Base-by-base conservation (phyloP, 129 eudicot genomes). In the Sambucus nigra region DNA sequence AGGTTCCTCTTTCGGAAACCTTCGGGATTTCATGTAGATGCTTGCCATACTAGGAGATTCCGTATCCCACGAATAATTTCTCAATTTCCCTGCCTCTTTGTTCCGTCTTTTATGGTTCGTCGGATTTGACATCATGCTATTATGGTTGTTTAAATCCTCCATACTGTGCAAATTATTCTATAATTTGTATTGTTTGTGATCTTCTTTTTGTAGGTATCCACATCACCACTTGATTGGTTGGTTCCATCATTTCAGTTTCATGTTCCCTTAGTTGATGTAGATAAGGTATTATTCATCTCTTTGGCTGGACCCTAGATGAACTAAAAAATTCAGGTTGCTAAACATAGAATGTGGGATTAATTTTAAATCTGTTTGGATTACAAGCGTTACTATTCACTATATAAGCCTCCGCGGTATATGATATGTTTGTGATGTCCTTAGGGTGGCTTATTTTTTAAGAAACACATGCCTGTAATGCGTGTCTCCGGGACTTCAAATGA, bases 191-290 rank as follows among this genome's bases (percentile, higher is more conserved):
- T 38, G 8, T 22, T 27, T 23, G 19, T 27, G n/a, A 13, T 41
- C 17, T 39, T 28, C 27, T 65, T 22, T 45, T 71, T 63, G 64
- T 72, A 82, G 97, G 86, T 72, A 44, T 51, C 73, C 13, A 61
- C 80, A n/a, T 78, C 63, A 51, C 51, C 83, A 42, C 85, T 76
- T 60, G 82, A 84, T 68, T 70, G 73, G 81, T 55, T 85, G 72
- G 88, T 81, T 60, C 76, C 94, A 53, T 78, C 88, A 53, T 76
- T 70, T 10, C 95, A 78, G 63, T 67, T 68, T 42, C 84, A 74
- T 66, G 98, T 89, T 25, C 95, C 98, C 32, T 67, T 89, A 55
- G 94, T 75, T 72, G 98, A 89, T 69, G 95, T 85, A 59, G 98
- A 84, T 61, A 89, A 87, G 96, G 96, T 83, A 57, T 42, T 25